A percentile compares a stretch with the other conserved stretches of the same genome.
phyloP scores from a whole-genome alignment of 768 basidiomycete species.

The Lactarius evosmus region DNA sequence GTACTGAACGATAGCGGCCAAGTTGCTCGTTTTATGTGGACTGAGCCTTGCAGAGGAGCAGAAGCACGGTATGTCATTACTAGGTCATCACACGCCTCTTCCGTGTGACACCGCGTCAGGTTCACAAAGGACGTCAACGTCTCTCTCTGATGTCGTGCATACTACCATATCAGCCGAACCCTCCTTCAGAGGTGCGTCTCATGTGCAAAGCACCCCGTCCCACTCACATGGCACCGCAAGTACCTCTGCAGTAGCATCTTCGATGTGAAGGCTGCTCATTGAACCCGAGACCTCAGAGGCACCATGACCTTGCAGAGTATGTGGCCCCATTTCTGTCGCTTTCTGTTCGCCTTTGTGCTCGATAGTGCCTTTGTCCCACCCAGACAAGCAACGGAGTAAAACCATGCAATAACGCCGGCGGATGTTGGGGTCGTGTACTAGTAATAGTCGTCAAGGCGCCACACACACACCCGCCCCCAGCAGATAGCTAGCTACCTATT shows the following conservation, averaged over 20 bases:
- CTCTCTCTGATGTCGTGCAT: conserved; percentile 48
- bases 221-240: background rate
- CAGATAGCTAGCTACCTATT: conserved; percentile 12
- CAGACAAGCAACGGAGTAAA: conserved; percentile 8
- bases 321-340: too few relatives aligned
- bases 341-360: background rate
- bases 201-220: background rate
- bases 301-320: conserved; percentile 4
- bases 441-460: background rate
- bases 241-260: background rate
- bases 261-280: background rate
- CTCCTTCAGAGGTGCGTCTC: conserved; percentile 31
- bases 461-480: background rate
- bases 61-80: conserved; percentile 13
- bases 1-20: too few relatives aligned
- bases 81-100: background rate
- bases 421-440: background rate
- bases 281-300: conserved; percentile 2
- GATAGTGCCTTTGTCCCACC: conserved; percentile 9
- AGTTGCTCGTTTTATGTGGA: conserved; percentile 36
- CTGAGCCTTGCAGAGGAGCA: conserved; percentile 30
- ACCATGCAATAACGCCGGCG: background rate
- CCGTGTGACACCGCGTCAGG: conserved; percentile 3
- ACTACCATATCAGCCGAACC: conserved; percentile 54
- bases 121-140: conserved; percentile 35